Percentiles rank a stretch among this genome's conserved stretches.
Evolutionary conservation across 768 basidiomycete genomes (phyloP).

Genomic region (Phylloporus sp.): DNA sequence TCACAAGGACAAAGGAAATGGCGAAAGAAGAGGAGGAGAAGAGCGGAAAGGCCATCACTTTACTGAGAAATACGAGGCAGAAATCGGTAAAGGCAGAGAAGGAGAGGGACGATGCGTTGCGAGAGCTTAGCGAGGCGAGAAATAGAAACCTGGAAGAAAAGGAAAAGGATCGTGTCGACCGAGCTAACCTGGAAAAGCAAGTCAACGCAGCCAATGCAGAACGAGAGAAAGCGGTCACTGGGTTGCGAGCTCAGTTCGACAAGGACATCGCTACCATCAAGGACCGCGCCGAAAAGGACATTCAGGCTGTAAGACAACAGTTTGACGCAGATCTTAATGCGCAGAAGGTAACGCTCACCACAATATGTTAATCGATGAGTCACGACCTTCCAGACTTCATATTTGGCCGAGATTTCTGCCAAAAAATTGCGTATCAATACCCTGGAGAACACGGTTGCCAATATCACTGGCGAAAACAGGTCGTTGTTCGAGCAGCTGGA

Average conservation of each 20-base stretch:
- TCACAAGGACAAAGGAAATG: slow-evolving; percentile 52
- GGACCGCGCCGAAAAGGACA: slow-evolving; percentile 75
- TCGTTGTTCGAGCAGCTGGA: slow-evolving; percentile 84
- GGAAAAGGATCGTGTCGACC: slow-evolving; percentile 44
- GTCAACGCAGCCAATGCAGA: slow-evolving; percentile 58
- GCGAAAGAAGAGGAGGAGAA: slow-evolving; percentile 98
- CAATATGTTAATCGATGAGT: slow-evolving; percentile 7
- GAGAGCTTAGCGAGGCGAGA: slow-evolving; percentile 48
- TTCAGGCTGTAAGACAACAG: slow-evolving; percentile 59
- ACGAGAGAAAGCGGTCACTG: slow-evolving; percentile 57
- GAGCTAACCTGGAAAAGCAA: slow-evolving; percentile 55
- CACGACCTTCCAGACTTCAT: slow-evolving; percentile 47
- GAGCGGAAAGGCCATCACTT: slow-evolving; percentile 85
- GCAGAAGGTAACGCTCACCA: slow-evolving; percentile 51
- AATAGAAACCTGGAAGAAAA: slow-evolving; percentile 53
- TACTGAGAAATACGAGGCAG: slow-evolving; percentile 92
- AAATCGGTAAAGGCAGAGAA: slow-evolving; percentile 97
- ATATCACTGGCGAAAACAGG: slow-evolving; percentile 71
- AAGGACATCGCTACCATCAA: slow-evolving; percentile 58
- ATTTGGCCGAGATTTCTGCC: slow-evolving; percentile 61
- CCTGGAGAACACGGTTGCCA: slow-evolving; percentile 69
- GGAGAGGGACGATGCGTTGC: slow-evolving; percentile 76
- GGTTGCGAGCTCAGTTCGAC: slow-evolving; percentile 65
- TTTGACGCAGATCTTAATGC: slow-evolving; percentile 74
- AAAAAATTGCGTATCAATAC: slow-evolving; percentile 61